Base-by-base conservation (phyloP, 805 yeast genomes). In the Ogataea methanolica region DNA sequence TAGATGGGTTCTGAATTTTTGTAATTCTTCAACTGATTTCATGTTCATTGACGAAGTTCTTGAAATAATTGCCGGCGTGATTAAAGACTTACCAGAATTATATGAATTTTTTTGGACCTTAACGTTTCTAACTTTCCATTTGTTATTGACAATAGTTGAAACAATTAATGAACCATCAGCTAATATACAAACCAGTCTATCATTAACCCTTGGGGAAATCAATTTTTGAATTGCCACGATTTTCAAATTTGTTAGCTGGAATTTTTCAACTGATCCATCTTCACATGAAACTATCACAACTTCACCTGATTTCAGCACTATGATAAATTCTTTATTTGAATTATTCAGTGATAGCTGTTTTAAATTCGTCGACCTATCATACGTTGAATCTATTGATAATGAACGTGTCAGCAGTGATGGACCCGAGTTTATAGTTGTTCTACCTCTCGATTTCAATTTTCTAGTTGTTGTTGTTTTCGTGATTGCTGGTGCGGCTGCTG, bases 151-250 rank as follows among this genome's bases (percentile, higher is more conserved):
- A 1, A 75, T 82, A 12, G 87, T 79, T 1, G 83, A 82, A 4
- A 86, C 80, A 5, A 83, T 66, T 14, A 86, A 55, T 35, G 75
- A 75, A 11, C 78, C 80, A 42, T 71, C 71, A 12, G 65, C 66
- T 4, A 77, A 67, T 41, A 75, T 71, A 48, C 82, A 77, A 1
- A 88, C 80, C 31, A 88, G 66, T 51, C 91, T 71, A 60, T 87
- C 94, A 57, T 80, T 83, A 23, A 87, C 83, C 60, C 94, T 73
- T 5, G 95, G 88, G 0, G 95, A 83, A 2, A 75, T 61, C 11
- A 88, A 61, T 50, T 77, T 76, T 44, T 75, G 76, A 46, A 83
- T 82, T 2, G 80, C 70, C 1, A 71, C 68, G n/a, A 85, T 58
- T 19, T 68, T 60, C 1, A 61, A 50, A 15, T 55, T 45, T 2